These are phyloP conservation scores for Thalassiosira sp. DNA, from an alignment of 352 stramenopile genomes.

Conservation along the genomic window DNA sequence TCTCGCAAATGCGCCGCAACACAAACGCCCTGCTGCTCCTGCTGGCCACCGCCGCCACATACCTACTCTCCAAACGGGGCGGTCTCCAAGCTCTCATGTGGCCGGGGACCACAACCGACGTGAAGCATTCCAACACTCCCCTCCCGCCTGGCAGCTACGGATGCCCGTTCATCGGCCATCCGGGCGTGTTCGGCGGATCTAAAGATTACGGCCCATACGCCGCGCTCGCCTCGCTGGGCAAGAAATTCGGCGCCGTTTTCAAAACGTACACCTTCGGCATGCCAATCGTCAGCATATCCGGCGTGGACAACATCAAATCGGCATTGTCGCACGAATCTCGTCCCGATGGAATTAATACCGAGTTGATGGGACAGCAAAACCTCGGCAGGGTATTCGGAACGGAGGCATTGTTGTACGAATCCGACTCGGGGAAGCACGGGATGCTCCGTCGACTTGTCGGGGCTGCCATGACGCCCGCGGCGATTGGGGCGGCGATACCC, in stretches of 20 bases:
- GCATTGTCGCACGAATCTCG: constrained; percentile 48
- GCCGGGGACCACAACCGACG: too few relatives aligned
- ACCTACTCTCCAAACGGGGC: too few relatives aligned
- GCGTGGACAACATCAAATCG: constrained; percentile 47
- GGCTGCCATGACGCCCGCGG: constrained; percentile 32
- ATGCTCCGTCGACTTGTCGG: constrained; percentile 45
- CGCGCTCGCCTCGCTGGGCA: constrained; percentile 9
- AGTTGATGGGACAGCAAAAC: not conserved
- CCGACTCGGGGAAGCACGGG: constrained; percentile 30
- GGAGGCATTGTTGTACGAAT: constrained; percentile 38
- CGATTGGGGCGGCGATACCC: constrained; percentile 32
- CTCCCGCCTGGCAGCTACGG: constrained; percentile 48
- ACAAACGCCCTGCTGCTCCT: too few relatives aligned
- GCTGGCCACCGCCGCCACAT: too few relatives aligned
- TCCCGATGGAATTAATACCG: constrained; percentile 6
- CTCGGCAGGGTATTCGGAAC: constrained; percentile 8
- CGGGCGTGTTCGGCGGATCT: constrained; percentile 5
- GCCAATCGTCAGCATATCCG: constrained; percentile 34
- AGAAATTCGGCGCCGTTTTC: constrained; percentile 27
- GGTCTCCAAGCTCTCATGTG: too few relatives aligned
- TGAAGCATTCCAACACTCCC: too few relatives aligned
- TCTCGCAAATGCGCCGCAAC: too few relatives aligned
- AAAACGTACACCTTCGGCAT: constrained; percentile 35
- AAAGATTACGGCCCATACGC: too few relatives aligned
- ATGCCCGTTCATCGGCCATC: constrained; percentile 52